Evolutionary conservation across 2,329 filamentous ascomycete genomes (phyloP).

Genomic region (Cercospora sp.): DNA sequence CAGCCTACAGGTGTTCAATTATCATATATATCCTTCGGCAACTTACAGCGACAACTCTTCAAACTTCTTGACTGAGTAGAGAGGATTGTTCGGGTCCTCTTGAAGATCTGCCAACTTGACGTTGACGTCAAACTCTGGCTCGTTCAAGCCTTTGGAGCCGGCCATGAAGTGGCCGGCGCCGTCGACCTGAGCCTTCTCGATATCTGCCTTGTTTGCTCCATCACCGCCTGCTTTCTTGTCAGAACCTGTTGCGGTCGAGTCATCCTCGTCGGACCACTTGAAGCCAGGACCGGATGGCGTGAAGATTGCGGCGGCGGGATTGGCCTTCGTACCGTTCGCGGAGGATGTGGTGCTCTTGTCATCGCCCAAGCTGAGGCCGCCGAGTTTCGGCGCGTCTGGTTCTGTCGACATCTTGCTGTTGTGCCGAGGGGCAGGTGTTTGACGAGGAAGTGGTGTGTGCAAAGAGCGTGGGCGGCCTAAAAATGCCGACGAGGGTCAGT

Average conservation of each 20-base stretch:
- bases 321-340: constrained; percentile 26
- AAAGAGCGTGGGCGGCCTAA: not conserved
- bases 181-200: constrained; percentile 42
- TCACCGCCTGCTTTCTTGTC: constrained; percentile 21
- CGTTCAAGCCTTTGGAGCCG: constrained; percentile 53
- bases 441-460: not conserved
- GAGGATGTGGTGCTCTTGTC: constrained; percentile 1
- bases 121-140: constrained; percentile 83
- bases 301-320: constrained; percentile 19
- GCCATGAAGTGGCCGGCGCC: constrained; percentile 47
- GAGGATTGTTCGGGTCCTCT: constrained; percentile 78
- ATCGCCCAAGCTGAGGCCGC: constrained; percentile 30
- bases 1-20: not conserved
- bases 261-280: constrained; percentile 40
- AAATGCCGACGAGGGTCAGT: not conserved
- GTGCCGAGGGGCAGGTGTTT: not conserved
- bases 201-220: constrained; percentile 16
- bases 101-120: constrained; percentile 91
- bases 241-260: constrained; percentile 24
- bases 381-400: constrained; percentile 27
- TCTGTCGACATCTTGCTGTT: constrained; percentile 24
- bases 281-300: constrained; percentile 28
- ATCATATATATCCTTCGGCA: not conserved
- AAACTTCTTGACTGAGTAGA: constrained; percentile 82
- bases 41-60: constrained; percentile 82